These are phyloP conservation scores for Rhynchosporium graminicola DNA, from an alignment of 2,329 filamentous ascomycete species.

Conservation along the genomic window DNA sequence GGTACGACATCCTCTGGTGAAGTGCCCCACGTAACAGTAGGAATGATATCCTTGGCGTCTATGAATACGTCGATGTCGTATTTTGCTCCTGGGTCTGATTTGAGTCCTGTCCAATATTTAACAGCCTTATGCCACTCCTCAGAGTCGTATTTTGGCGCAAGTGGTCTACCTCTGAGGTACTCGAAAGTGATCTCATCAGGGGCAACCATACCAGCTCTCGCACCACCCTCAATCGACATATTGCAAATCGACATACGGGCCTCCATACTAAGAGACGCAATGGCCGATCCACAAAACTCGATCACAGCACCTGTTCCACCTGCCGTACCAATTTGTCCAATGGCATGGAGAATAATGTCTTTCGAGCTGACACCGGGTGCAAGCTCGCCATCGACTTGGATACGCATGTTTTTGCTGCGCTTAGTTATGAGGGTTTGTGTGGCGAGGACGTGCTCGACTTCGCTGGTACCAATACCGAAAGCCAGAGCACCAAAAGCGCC, in stretches of 20 bases:
- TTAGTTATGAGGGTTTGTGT: conserved; percentile 95
- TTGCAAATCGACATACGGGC: conserved; percentile 99
- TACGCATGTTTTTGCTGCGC: conserved; percentile 97
- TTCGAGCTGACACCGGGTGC: conserved; percentile 92
- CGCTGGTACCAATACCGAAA: conserved; percentile 96
- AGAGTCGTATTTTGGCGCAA: conserved; percentile 82
- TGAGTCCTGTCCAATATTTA: conserved; percentile 83
- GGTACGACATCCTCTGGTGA: conserved; percentile 95
- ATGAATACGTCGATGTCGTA: conserved; percentile 90
- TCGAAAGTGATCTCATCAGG: conserved; percentile 93
- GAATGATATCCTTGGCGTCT: conserved; percentile 87
- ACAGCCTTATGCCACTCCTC: conserved; percentile 87
- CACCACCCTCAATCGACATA: conserved; percentile 97
- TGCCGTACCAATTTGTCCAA: conserved; percentile 91
- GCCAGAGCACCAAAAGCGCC: conserved; percentile 93
- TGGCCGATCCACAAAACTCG: conserved; percentile 95
- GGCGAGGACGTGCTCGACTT: conserved; percentile 97
- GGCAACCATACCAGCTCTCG: conserved; percentile 93
- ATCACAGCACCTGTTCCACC: conserved; percentile 94
- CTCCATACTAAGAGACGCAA: conserved; percentile 88
- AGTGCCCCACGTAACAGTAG: conserved; percentile 95
- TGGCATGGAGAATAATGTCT: conserved; percentile 89
- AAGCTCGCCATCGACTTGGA: conserved; percentile 90
- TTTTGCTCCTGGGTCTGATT: conserved; percentile 83
- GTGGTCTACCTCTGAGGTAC: conserved; percentile 87